Evolutionary conservation across 768 basidiomycete species (phyloP), one percentile per base, ranked within the genome.

Genomic region (Boletus fagicola): DNA sequence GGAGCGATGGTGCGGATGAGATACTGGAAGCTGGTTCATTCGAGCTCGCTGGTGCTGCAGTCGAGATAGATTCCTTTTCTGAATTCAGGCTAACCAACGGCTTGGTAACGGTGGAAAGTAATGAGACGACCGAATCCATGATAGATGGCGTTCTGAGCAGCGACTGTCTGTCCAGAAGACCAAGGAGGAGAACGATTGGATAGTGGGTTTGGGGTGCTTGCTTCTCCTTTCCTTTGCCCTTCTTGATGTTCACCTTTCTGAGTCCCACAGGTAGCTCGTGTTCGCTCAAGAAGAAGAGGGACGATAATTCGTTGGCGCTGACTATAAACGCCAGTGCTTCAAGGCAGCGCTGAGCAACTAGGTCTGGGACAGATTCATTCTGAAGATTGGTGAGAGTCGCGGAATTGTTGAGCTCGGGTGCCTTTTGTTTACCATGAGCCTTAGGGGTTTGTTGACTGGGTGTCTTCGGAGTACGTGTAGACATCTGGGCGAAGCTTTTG

Each of bases 191-290:
- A 51, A 96, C 93, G 53, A 99, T 86, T 6, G 96, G 96, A 70
- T 89, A 97, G 63, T 95, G 89, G 0, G 87, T 87, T 65, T 90
- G 89, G 0, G 88, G 78, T 3, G 77, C 76, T 63, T 87, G 88
- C 66, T 90, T 93, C 69, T 98, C 95, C 72, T 97, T 98, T 22
- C 93, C 95, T 73, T 97, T 98, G 10, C 94, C 94, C 72, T 97
- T 97, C 74, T 89, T 92, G 20, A 83, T 82, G 8, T 80, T 73
- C 13, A 78, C 72, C 62, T 85, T 83, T 60, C 85, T 84, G 16
- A 95, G 79, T 45, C 89, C 88, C n/a, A 79, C 80, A 7, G 90
- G 87, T 35, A 94, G 77, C 62, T 99, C 97, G 62, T 98, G 94
- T 72, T 99, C 97, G 1, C 87, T 91, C 58, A 99, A 79, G 84